These are phyloP conservation scores for Eimeria necatrix DNA, from an alignment of 169 alveolate species.

Conservation along the genomic window DNA sequence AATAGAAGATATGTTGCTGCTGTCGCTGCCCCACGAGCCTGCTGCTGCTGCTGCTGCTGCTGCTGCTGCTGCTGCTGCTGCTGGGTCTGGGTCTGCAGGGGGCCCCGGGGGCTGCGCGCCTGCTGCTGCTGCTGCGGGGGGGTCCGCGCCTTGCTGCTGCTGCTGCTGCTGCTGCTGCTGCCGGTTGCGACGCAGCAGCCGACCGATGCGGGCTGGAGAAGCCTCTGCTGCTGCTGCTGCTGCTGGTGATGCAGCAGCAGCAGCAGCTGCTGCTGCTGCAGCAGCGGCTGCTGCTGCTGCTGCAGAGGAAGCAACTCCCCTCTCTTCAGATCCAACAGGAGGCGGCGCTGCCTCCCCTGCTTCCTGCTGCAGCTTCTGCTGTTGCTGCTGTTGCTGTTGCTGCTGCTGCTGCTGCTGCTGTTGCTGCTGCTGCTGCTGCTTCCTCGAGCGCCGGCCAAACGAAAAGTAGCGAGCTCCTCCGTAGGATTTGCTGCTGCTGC, in stretches of 20 bases:
- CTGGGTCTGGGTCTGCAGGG: background rate
- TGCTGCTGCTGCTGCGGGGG: background rate
- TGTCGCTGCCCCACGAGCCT: background rate
- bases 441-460: background rate
- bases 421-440: background rate
- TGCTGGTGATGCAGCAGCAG: no score
- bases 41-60: background rate
- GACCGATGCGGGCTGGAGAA: background rate
- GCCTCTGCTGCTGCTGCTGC: background rate
- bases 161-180: background rate
- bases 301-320: background rate
- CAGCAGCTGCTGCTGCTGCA: constrained; percentile 16
- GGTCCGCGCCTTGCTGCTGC: background rate
- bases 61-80: constrained; percentile 43
- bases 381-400: constrained; percentile 30
- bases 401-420: constrained; percentile 42
- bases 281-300: background rate
- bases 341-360: background rate
- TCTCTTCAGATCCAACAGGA: no score
- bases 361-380: no score
- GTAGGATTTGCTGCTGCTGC: background rate
- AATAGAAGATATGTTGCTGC: background rate
- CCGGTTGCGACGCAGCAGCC: background rate
- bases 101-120: background rate
- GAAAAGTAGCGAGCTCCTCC: background rate